Conservation (phyloP, 2,329 filamentous ascomycete genomes). For the Ambrosiella beaveri region DNA sequence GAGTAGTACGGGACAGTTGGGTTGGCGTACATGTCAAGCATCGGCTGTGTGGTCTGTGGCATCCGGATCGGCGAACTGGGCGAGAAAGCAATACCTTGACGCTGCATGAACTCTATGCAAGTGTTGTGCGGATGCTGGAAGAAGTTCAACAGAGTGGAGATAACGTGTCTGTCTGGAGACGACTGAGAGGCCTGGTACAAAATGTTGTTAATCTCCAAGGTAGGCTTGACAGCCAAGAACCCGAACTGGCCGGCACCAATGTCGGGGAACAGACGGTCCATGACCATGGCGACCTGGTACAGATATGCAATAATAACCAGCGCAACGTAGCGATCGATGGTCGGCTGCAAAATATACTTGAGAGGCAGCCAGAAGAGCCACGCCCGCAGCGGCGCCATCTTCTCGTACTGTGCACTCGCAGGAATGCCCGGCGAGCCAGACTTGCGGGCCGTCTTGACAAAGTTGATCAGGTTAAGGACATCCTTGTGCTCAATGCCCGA, state of each 20-base stretch:
- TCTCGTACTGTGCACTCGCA: constrained; percentile 73
- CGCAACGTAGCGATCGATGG: not conserved
- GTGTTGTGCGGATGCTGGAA: constrained; percentile 7
- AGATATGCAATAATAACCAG: constrained; percentile 69
- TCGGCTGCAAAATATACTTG: constrained; percentile 52
- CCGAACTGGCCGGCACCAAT: constrained; percentile 80
- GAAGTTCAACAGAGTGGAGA: not conserved
- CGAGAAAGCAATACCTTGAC: constrained; percentile 1
- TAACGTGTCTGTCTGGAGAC: not conserved
- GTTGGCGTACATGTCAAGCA: constrained; percentile 5
- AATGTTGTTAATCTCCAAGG: constrained; percentile 71
- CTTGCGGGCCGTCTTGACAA: constrained; percentile 55
- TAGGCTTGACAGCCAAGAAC: constrained; percentile 57
- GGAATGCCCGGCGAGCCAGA: constrained; percentile 33
- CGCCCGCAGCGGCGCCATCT: constrained; percentile 69
- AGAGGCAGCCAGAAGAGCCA: constrained; percentile 97
- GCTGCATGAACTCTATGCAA: constrained; percentile 7
- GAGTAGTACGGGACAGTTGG: constrained; percentile 9
- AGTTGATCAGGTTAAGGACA: constrained; percentile 51
- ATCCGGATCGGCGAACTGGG: not conserved
- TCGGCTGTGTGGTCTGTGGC: not conserved
- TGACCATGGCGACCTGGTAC: constrained; percentile 70
- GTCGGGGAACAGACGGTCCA: constrained; percentile 84
- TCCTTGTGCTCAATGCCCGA: constrained; percentile 52
- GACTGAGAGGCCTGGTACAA: constrained; percentile 28